Evolutionary conservation across 2,329 filamentous ascomycete species (phyloP).

Genomic region (Pseudogymnoascus sp.): DNA sequence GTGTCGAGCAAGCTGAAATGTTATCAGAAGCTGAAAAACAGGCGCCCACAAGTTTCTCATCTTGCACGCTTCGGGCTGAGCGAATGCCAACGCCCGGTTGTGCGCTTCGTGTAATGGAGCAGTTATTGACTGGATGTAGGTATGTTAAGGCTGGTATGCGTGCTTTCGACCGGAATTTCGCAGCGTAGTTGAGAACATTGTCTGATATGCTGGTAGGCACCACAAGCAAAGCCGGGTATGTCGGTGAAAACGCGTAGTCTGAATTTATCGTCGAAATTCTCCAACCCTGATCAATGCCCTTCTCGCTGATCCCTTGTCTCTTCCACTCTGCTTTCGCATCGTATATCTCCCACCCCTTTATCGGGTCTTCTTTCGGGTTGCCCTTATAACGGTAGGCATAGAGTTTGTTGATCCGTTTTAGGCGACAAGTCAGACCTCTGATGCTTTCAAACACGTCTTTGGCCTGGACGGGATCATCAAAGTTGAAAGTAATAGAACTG

Average conservation of each 20-base stretch:
- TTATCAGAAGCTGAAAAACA: slow-evolving; percentile 64
- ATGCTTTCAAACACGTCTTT: slow-evolving; percentile 85
- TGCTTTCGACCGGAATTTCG: slow-evolving; percentile 76
- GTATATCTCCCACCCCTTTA: slow-evolving; percentile 79
- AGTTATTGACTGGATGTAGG: slow-evolving; percentile 93
- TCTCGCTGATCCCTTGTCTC: slow-evolving; percentile 77
- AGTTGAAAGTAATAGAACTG: slow-evolving; percentile 86
- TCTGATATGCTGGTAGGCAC: slow-evolving; percentile 92
- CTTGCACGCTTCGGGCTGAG: slow-evolving; percentile 85
- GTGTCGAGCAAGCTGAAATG: slow-evolving; percentile 16
- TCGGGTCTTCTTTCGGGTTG: slow-evolving; percentile 59
- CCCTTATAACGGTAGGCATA: slow-evolving; percentile 84
- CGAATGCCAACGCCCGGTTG: slow-evolving; percentile 83
- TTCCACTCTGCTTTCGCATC: slow-evolving; percentile 78
- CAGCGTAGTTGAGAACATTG: slow-evolving; percentile 89
- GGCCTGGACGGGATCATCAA: slow-evolving; percentile 62
- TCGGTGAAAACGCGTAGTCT: slow-evolving; percentile 85
- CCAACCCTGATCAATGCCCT: slow-evolving; percentile 75
- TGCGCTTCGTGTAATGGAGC: slow-evolving; percentile 89
- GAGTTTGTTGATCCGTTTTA: slow-evolving; percentile 77
- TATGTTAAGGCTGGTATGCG: slow-evolving; percentile 88
- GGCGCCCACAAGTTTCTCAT: slow-evolving; percentile 85
- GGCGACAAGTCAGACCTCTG: slow-evolving; percentile 67
- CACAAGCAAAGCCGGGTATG: slow-evolving; percentile 76
- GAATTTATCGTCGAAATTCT: slow-evolving; percentile 82